Conservation (phyloP, 352 stramenopile genomes). For the Pythium utonaiense region DNA sequence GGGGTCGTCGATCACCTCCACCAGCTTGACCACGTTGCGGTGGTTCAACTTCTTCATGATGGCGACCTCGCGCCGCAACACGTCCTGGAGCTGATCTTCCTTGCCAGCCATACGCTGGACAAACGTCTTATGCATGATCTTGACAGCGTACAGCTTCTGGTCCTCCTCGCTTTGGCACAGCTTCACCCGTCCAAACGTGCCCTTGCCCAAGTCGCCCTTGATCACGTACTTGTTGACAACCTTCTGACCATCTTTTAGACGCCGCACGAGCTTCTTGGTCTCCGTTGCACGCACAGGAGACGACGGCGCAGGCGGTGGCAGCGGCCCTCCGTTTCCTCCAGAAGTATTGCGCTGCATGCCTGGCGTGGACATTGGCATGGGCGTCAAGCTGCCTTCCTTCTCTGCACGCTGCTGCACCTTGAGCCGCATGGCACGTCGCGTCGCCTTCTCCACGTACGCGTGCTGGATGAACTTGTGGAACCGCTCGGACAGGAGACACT, state of each 20-base stretch:
- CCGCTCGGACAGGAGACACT: constrained; percentile 74
- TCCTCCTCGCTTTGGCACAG: constrained; percentile 80
- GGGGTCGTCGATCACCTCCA: constrained; percentile 94
- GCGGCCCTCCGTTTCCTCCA: constrained; percentile 21
- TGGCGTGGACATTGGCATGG: constrained; percentile 7
- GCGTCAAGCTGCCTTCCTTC: constrained; percentile 13
- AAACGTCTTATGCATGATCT: constrained; percentile 90
- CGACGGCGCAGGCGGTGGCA: constrained; percentile 40
- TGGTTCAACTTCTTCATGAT: constrained; percentile 97
- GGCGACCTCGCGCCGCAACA: constrained; percentile 87
- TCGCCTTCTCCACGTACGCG: constrained; percentile 84
- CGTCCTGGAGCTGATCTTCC: constrained; percentile 82
- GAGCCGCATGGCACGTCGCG: constrained; percentile 73
- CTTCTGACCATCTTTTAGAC: constrained; percentile 80
- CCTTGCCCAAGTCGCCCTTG: constrained; percentile 87
- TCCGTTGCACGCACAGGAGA: constrained; percentile 67
- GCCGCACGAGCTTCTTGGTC: constrained; percentile 75
- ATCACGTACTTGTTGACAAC: constrained; percentile 95
- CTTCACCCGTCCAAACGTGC: constrained; percentile 88
- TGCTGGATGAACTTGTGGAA: constrained; percentile 87
- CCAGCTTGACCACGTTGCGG: constrained; percentile 91
- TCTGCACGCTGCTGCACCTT: constrained; percentile 61
- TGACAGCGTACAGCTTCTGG: constrained; percentile 79
- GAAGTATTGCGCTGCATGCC: neutral
- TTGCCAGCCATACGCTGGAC: constrained; percentile 86